phyloP scores from a whole-genome alignment of 306 rosid genomes.

The Crataegus laevigata region DNA sequence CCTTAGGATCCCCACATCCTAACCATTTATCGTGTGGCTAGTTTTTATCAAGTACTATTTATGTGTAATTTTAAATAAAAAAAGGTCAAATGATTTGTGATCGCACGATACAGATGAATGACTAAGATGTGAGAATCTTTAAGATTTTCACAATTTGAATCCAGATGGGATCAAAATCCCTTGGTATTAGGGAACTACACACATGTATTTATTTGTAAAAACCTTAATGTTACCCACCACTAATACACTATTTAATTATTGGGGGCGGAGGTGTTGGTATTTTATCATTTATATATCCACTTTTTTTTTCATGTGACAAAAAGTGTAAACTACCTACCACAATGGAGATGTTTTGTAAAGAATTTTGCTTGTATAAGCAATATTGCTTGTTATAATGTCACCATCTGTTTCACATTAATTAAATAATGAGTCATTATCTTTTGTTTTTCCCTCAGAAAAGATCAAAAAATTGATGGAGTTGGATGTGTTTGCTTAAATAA shows the following conservation, averaged over 20 bases:
- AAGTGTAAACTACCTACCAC: not conserved
- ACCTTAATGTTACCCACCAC: not conserved
- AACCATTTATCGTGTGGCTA: accelerated
- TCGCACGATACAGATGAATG: no score
- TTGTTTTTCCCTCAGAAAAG: conserved; percentile 2
- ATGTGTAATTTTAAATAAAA: no score
- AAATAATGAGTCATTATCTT: conserved; percentile 7
- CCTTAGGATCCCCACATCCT: no score
- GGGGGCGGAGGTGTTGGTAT: not conserved
- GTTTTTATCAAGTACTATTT: no score
- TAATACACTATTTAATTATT: not conserved
- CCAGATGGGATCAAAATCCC: no score
- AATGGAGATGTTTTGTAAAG: not conserved
- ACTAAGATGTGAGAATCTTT: no score
- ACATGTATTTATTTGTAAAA: not conserved
- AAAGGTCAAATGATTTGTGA: no score
- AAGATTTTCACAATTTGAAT: no score
- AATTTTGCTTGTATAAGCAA: not conserved
- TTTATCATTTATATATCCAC: not conserved
- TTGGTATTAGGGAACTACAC: not conserved
- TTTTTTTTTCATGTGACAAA: not conserved
- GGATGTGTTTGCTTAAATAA: conserved; percentile 12
- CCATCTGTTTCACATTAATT: not conserved
- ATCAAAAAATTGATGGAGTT: conserved; percentile 12
- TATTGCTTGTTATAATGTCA: conserved; percentile 17